These are phyloP conservation scores for Xerophyta viscosa DNA, from an alignment of 106 monocot genomes.

Conservation along the genomic window DNA sequence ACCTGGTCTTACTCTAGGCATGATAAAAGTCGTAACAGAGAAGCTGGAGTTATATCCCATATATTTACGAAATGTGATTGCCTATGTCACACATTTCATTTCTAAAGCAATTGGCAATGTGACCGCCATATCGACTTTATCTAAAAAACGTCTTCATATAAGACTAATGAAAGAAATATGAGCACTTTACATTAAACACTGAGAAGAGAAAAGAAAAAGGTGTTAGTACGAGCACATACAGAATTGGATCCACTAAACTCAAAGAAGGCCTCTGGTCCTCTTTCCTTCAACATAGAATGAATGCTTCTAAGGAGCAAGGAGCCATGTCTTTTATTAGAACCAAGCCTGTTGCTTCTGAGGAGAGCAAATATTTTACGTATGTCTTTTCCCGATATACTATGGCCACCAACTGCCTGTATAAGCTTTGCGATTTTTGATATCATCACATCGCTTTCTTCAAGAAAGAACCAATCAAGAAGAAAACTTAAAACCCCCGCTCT, in stretches of 20 bases:
- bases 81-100: too few relatives aligned
- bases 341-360: slow-evolving; percentile 58
- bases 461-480: slow-evolving; percentile 93
- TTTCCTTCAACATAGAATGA: slow-evolving; percentile 80
- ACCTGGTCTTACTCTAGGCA: too few relatives aligned
- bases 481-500: slow-evolving; percentile 74
- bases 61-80: too few relatives aligned
- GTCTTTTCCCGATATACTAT: slow-evolving; percentile 93
- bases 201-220: too few relatives aligned
- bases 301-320: slow-evolving; percentile 72
- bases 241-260: slow-evolving; percentile 83
- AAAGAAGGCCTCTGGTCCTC: slow-evolving; percentile 93
- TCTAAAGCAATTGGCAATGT: too few relatives aligned
- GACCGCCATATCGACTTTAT: too few relatives aligned
- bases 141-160: too few relatives aligned
- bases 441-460: slow-evolving; percentile 45
- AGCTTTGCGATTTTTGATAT: slow-evolving; percentile 59
- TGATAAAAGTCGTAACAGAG: too few relatives aligned
- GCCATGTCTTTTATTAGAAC: slow-evolving; percentile 38
- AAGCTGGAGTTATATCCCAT: too few relatives aligned
- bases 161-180: too few relatives aligned
- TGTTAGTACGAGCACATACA: too few relatives aligned
- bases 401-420: slow-evolving; percentile 86
- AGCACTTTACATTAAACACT: too few relatives aligned
- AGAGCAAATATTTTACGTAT: slow-evolving; percentile 92